phyloP scores from a whole-genome alignment of 2,329 filamentous ascomycete species.

The Aureobasidium sp. region DNA sequence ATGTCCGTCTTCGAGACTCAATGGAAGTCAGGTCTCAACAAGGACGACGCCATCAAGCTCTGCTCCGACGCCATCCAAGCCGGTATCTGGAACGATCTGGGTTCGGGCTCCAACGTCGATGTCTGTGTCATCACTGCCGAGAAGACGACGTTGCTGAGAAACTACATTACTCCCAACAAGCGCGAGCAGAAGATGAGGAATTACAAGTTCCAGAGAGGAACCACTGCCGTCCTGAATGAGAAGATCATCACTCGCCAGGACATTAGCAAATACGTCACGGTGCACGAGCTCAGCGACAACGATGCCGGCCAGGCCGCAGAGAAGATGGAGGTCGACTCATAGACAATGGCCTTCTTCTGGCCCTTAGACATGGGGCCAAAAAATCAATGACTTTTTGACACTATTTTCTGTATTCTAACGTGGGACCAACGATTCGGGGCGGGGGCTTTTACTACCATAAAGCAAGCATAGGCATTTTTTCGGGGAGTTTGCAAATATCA shows the following conservation, averaged over 20 bases:
- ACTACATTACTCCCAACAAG: constrained; percentile 89
- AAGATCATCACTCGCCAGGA: constrained; percentile 93
- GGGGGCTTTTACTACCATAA: background rate
- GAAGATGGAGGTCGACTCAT: constrained; percentile 58
- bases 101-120: constrained; percentile 95
- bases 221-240: constrained; percentile 93
- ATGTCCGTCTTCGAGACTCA: constrained; percentile 98
- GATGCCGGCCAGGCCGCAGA: constrained; percentile 54
- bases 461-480: constrained; percentile 11
- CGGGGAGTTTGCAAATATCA: constrained; percentile 11
- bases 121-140: constrained; percentile 91
- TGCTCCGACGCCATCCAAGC: constrained; percentile 83
- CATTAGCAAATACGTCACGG: constrained; percentile 86
- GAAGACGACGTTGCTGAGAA: constrained; percentile 88
- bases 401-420: constrained; percentile 13
- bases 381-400: background rate
- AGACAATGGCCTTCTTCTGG: background rate
- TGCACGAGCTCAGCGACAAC: constrained; percentile 73
- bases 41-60: constrained; percentile 75
- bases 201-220: constrained; percentile 84
- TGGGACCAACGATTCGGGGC: constrained; percentile 1
- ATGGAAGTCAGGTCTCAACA: constrained; percentile 74
- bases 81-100: constrained; percentile 98
- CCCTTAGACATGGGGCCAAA: background rate
- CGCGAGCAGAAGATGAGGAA: constrained; percentile 85